These are phyloP conservation scores for Xerocomus brunneocitrinus DNA, from an alignment of 768 basidiomycete genomes.

Conservation along the genomic window DNA sequence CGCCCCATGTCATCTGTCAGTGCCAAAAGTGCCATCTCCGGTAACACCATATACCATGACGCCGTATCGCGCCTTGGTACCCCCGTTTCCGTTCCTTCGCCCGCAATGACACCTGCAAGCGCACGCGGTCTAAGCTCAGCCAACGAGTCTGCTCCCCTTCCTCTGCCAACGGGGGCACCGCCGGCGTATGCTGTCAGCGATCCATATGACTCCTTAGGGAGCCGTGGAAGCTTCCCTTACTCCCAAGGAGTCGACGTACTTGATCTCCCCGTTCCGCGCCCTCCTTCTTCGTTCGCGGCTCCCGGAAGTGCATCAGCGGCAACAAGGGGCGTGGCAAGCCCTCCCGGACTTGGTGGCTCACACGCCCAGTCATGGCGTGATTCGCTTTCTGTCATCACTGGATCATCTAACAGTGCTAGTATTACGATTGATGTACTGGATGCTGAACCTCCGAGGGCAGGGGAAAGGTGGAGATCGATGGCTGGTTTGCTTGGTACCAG, in stretches of 20 bases:
- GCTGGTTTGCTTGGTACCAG: slow-evolving; percentile 25
- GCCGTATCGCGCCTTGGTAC: slow-evolving; percentile 47
- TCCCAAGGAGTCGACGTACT: slow-evolving; percentile 42
- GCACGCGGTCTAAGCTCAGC: slow-evolving; percentile 15
- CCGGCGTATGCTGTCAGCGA: slow-evolving; percentile 30
- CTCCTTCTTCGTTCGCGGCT: slow-evolving; percentile 47
- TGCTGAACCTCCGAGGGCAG: slow-evolving; percentile 61
- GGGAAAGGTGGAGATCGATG: slow-evolving; percentile 57
- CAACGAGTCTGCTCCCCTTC: slow-evolving; percentile 8
- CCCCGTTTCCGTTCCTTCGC: slow-evolving; percentile 37
- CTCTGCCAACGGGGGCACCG: slow-evolving; percentile 24
- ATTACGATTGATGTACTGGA: slow-evolving; percentile 60
- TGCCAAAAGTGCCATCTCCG: slow-evolving; percentile 47
- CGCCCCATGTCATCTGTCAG: slow-evolving; percentile 61
- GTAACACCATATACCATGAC: slow-evolving; percentile 59
- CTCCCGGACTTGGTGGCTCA: slow-evolving; percentile 37
- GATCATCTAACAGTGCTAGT: slow-evolving; percentile 28
- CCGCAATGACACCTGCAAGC: slow-evolving; percentile 45
- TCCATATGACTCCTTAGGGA: slow-evolving; percentile 27
- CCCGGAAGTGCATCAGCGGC: slow-evolving; percentile 31
- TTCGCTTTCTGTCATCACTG: slow-evolving; percentile 31
- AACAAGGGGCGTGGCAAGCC: slow-evolving; percentile 17
- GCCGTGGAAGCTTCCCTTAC: slow-evolving; percentile 22
- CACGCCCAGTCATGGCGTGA: slow-evolving; percentile 33
- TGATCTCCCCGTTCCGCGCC: slow-evolving; percentile 55